These are phyloP conservation scores for Pleurotus sapidus DNA, from an alignment of 768 basidiomycete species.

Conservation along the genomic window DNA sequence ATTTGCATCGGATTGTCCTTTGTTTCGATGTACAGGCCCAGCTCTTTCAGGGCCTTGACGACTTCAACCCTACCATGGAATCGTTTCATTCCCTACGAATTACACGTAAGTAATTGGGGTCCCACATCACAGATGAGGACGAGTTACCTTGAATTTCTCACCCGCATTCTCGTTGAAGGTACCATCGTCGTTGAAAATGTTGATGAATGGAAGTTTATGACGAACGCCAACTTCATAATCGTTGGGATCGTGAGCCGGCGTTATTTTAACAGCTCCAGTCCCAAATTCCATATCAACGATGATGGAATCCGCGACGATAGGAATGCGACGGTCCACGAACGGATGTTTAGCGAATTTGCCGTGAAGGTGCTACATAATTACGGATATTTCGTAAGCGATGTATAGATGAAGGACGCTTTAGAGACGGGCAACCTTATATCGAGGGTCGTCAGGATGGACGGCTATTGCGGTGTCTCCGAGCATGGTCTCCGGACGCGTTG, in stretches of 20 bases:
- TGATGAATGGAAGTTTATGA: constrained; percentile 89
- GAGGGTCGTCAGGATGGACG: constrained; percentile 88
- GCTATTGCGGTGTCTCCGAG: constrained; percentile 97
- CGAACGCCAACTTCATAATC: constrained; percentile 93
- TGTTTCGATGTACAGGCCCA: constrained; percentile 82
- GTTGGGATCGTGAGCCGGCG: constrained; percentile 95
- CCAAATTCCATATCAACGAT: constrained; percentile 95
- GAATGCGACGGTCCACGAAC: constrained; percentile 81
- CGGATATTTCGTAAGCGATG: not conserved
- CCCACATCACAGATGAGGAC: too few species aligned
- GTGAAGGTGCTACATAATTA: constrained; percentile 70
- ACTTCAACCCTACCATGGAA: constrained; percentile 90
- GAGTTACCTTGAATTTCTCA: constrained; percentile 60
- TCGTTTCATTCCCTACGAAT: constrained; percentile 85
- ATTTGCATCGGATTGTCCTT: constrained; percentile 98
- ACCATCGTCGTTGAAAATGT: constrained; percentile 94
- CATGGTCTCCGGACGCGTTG: constrained; percentile 98
- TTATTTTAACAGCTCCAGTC: constrained; percentile 98
- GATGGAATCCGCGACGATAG: constrained; percentile 84
- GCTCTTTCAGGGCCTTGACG: constrained; percentile 78
- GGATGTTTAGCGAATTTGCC: constrained; percentile 92
- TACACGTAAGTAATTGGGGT: too few species aligned
- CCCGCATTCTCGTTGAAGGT: constrained; percentile 93
- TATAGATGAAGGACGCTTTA: not conserved
- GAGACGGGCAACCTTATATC: constrained; percentile 62